Percentiles rank a stretch among this genome's conserved stretches.
These are phyloP conservation scores for Neonectria magnoliae DNA, from an alignment of 2,329 filamentous ascomycete genomes.

Conservation along the genomic window DNA sequence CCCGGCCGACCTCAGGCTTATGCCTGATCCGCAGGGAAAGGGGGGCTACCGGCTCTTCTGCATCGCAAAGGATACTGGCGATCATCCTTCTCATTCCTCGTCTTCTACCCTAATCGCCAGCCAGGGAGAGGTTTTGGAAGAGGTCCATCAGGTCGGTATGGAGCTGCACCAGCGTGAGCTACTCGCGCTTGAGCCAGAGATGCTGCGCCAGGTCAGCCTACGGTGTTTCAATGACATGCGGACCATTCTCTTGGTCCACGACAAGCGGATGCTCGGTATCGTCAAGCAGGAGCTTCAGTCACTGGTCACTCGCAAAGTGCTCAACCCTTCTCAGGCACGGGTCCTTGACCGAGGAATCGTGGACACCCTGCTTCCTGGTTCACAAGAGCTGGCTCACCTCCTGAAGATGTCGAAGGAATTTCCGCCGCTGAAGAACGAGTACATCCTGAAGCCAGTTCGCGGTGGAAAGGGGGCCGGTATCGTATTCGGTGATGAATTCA, in stretches of 20 bases:
- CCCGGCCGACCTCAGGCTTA: slow-evolving; percentile 47
- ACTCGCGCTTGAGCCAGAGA: slow-evolving; percentile 40
- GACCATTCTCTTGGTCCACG: slow-evolving; percentile 52
- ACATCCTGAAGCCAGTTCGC: slow-evolving; percentile 51
- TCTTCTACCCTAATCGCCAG: slow-evolving; percentile 26
- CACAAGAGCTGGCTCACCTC: slow-evolving; percentile 38
- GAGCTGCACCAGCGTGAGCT: slow-evolving; percentile 54
- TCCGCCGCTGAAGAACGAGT: slow-evolving; percentile 37
- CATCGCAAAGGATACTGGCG: slow-evolving; percentile 23
- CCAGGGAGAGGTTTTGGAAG: slow-evolving; percentile 43
- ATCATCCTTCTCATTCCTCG: background rate
- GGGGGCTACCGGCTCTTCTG: slow-evolving; percentile 46
- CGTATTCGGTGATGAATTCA: slow-evolving; percentile 51
- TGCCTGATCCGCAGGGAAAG: slow-evolving; percentile 38
- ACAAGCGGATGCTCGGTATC: slow-evolving; percentile 55
- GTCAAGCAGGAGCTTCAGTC: slow-evolving; percentile 47
- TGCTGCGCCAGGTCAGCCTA: slow-evolving; percentile 49
- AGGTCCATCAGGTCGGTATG: slow-evolving; percentile 51
- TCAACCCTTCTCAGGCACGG: slow-evolving; percentile 43
- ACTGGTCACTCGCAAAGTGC: slow-evolving; percentile 38
- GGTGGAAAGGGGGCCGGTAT: slow-evolving; percentile 53
- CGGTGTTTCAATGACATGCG: slow-evolving; percentile 54
- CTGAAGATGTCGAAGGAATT: slow-evolving; percentile 18
- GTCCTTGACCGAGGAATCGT: slow-evolving; percentile 43
- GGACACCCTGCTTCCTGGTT: slow-evolving; percentile 49